Conservation (phyloP, 2,329 filamentous ascomycete genomes). For the Hypoxylon sp. region DNA sequence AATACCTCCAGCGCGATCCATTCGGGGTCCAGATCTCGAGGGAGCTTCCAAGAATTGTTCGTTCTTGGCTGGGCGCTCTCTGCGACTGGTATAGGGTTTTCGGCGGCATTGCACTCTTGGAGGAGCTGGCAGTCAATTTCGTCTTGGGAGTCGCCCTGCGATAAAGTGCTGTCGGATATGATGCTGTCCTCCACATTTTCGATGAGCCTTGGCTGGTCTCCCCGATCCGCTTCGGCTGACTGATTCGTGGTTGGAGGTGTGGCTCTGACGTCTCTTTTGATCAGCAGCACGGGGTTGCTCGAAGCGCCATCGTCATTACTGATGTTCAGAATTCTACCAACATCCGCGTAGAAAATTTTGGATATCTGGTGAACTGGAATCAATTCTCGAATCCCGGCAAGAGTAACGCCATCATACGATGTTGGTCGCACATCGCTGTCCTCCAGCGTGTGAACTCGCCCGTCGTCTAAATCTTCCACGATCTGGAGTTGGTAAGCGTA, state of each 20-base stretch:
- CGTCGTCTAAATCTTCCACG: conserved; percentile 80
- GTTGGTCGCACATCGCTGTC: conserved; percentile 46
- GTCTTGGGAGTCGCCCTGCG: conserved; percentile 55
- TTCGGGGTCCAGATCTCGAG: conserved; percentile 82
- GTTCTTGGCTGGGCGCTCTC: conserved; percentile 10
- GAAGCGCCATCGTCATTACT: conserved; percentile 67
- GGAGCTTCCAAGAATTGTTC: conserved; percentile 67
- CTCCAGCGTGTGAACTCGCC: conserved; percentile 62
- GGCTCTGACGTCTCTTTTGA: conserved; percentile 78
- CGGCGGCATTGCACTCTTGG: conserved; percentile 50
- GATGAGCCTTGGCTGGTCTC: conserved; percentile 41
- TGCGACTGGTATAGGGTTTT: conserved; percentile 2
- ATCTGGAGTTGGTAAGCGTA: conserved; percentile 86
- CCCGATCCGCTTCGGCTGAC: conserved; percentile 61
- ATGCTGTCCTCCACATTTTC: conserved; percentile 28
- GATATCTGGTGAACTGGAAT: conserved; percentile 73
- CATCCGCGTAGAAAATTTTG: conserved; percentile 94
- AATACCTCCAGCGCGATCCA: conserved; percentile 94
- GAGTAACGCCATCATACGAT: conserved; percentile 56
- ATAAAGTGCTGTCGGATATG: conserved; percentile 43
- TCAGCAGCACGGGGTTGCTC: conserved; percentile 78
- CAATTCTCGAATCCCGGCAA: conserved; percentile 63
- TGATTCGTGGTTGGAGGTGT: conserved; percentile 53
- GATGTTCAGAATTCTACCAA: conserved; percentile 89
- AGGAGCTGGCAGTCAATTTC: conserved; percentile 61